A percentile compares a stretch with the other conserved stretches of the same genome.
Evolutionary conservation across 164 flowering plant genomes (phyloP).

Genomic region (Chloranthus sessilifolius): DNA sequence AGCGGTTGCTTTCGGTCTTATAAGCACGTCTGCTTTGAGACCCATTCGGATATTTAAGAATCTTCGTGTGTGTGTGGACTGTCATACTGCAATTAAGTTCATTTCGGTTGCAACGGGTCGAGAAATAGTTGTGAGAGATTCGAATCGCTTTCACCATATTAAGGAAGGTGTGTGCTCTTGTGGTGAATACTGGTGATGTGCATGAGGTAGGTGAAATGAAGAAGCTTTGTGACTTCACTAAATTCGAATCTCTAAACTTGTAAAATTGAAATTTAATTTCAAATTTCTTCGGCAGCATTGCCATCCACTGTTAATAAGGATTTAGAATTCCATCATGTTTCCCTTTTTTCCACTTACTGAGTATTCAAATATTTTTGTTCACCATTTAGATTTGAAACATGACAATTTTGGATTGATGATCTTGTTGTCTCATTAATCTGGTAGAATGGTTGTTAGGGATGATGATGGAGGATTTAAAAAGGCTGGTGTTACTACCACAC

Average conservation of each 20-base stretch:
- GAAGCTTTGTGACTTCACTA: conserved; percentile 2
- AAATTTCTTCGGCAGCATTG: no score
- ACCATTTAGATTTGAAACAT: no score
- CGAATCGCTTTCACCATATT: conserved; percentile 69
- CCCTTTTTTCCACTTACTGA: no score
- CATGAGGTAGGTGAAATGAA: not conserved
- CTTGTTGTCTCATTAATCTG: no score
- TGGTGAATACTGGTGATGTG: conserved; percentile 73
- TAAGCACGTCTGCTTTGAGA: conserved; percentile 40
- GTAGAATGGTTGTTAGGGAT: no score
- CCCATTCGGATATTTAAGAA: conserved; percentile 71
- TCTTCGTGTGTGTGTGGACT: conserved; percentile 77
- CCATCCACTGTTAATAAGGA: no score
- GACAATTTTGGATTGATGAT: no score
- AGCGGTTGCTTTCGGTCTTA: conserved; percentile 73
- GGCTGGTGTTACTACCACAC: no score
- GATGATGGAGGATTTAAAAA: no score
- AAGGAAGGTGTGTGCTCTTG: conserved; percentile 69
- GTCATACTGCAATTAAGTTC: conserved; percentile 66
- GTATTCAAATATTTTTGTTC: no score
- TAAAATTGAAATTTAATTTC: no score
- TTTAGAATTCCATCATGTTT: no score
- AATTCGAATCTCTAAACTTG: not conserved
- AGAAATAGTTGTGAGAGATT: conserved; percentile 70
- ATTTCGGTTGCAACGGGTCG: conserved; percentile 43